Base-by-base conservation (phyloP, 495 filamentous ascomycete species). In the Tuber borchii region DNA sequence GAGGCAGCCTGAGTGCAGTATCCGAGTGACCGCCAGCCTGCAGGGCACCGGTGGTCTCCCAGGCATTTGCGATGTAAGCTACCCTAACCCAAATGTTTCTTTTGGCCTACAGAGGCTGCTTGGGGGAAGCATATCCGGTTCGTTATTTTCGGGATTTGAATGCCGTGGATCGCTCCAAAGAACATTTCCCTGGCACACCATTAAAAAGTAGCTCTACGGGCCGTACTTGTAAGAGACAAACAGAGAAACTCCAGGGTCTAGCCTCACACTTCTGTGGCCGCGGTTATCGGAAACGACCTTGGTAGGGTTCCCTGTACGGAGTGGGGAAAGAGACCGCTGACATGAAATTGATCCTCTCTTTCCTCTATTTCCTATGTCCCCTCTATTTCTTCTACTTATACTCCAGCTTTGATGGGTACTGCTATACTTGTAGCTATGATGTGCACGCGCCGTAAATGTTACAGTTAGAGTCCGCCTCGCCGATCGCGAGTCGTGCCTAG, bases 81-180 rank as follows among this genome's bases (percentile, higher is more conserved):
- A n/a, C 76, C 76, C 76, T 79, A 79, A 79, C 76, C 78, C 78
- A 75, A 46, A 71, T 31, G 39, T 48, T 61, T 43, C 61, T 44
- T 31, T n/a, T 20, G 26, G 34, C 45, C 56, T 70, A 65, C 70
- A n/a, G 44, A 22, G 69, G 70, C 61, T 26, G 19, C 56, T 65
- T 65, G 26, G 6, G 14, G 56, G 56, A 65, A 34, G 56, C 26
- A 65, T 19, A 65, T 34, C 56, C 56, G 56, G 26, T 31, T 65
- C 16, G 34, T 34, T 65, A 65, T 26, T 65, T 65, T 34, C 26
- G 26, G 56, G 26, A 65, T 34, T 19, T 19, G 56, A 65, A 65
- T 17, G 56, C 56, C 56, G 56, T 34, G 56, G 56, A 34, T 34
- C 26, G 31, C 14, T 34, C 26, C 56, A 65, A 65, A 65, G 56